Base-by-base conservation (phyloP, 176 grass and related monocot species). In the Hyparrhenia diplandra region DNA sequence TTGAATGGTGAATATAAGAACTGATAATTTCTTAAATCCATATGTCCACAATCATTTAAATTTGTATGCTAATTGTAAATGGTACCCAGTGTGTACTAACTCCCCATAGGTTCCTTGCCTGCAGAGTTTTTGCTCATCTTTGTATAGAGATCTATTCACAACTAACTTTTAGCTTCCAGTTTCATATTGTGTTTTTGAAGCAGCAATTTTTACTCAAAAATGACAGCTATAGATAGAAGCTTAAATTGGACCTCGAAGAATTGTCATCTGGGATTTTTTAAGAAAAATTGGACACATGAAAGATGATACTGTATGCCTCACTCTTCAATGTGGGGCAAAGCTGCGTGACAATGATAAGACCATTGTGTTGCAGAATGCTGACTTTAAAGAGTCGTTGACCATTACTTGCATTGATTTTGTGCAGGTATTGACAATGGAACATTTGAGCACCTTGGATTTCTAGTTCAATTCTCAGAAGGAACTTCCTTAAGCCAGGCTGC, bases 381-480 rank as follows among this genome's bases (percentile, higher is more conserved):
- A 46, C 42, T 71, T 4, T 52, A 27, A 36, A 4, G 11, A 63
- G 71, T 74, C 76, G 3, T 20, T 86, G 80, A 58, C 23, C 37
- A 7, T 59, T 62, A 57, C 62, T 61, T 49, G 3, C 25, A 59
- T 34, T 69, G 14, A 31, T 14, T 52, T 77, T 87, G 61, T 67
- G 77, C 78, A 99, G 96, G 92, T 99, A 36, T 87, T 99, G 58
- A 93, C 90, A 61, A 69, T 90, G 87, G 92, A 95, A 91, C 82
- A 60, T 99, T 99, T 90, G 90, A 92, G 64, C 96, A 93, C 81
- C 92, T 99, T 74, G 89, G 96, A 73, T 99, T 99, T 86, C 80
- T 99, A 40, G 75, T 99, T 64, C 87, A 88, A 71, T 91, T 95
- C 69, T 79, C 92, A 64, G 92, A 99, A 84, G 92, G 92, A 83